Evolutionary conservation across 208 protist species (phyloP).

Genomic region (Trypanosomatidae sp.): DNA sequence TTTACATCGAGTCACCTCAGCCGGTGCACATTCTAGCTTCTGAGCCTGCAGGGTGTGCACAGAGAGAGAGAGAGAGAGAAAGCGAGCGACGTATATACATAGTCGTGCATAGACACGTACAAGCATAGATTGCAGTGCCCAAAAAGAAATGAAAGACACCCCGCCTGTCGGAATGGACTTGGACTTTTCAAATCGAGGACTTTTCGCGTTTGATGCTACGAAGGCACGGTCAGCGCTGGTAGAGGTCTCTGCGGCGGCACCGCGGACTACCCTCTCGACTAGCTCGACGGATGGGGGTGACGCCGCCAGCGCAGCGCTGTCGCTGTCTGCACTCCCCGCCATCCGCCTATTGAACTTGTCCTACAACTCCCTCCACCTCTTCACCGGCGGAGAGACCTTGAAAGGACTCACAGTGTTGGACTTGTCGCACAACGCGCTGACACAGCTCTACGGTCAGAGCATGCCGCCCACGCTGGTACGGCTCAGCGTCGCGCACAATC

Average conservation of each 20-base stretch:
- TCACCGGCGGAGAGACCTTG: slow-evolving; percentile 55
- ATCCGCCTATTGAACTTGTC: slow-evolving; percentile 64
- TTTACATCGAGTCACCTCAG: neutral
- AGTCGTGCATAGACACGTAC: neutral
- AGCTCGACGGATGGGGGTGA: neutral
- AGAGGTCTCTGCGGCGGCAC: neutral
- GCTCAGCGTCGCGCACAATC: slow-evolving; percentile 64
- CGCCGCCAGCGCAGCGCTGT: neutral
- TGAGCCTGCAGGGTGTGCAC: neutral
- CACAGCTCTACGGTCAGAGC: slow-evolving; percentile 30
- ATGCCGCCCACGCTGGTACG: slow-evolving; percentile 44
- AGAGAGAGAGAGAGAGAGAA: neutral
- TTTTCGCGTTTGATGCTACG: slow-evolving; percentile 72
- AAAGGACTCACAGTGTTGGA: slow-evolving; percentile 48
- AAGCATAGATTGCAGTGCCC: neutral
- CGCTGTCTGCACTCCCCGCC: slow-evolving; percentile 15
- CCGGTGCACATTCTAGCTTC: neutral
- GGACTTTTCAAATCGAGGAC: slow-evolving; percentile 63
- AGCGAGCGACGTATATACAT: neutral
- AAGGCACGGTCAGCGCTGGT: slow-evolving; percentile 16
- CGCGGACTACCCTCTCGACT: neutral
- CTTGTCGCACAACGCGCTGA: slow-evolving; percentile 71
- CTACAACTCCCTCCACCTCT: slow-evolving; percentile 68
- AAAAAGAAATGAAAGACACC: neutral
- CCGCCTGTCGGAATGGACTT: slow-evolving; percentile 52